Base-by-base conservation (phyloP, 495 filamentous ascomycete genomes). In the Staphylotrichum tortipilum region DNA sequence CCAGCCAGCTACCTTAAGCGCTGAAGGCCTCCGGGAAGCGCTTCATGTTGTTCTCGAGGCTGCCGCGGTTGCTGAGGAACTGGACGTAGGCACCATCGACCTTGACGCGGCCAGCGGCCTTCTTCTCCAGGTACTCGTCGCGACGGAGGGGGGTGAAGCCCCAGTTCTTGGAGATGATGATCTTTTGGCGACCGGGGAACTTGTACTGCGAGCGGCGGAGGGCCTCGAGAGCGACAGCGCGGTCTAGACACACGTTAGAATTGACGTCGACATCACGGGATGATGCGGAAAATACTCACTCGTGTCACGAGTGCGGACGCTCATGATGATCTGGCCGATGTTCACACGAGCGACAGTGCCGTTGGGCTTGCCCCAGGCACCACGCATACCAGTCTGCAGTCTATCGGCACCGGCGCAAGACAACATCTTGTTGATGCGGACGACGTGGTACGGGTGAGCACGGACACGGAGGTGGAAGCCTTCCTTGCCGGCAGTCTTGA, bases 391-490 rank as follows among this genome's bases (percentile, higher is more conserved):
- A 55, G 92, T 97, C 74, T 98, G 92, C 66, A 98, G 82, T 81
- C 92, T 84, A 96, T 98, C 92, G 82, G 92, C 92, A 76, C 92
- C 92, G 63, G 92, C 92, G 72, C 92, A 97, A 57, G 91, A 96
- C 85, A 98, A 87, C 92, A 98, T 97, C 82, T 98, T 98, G 87
- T 98, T 98, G 88, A 98, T 98, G 74, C 92, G 92, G 78, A 96
- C 81, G 74, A 97, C 91, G 78, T 98, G 92, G 89, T 86, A 95
- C 54, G 92, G 92, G 81, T 97, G 92, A 64, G 88, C 91, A 70
- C 92, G 91, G 70, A 98, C 85, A 63, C 92, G 90, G 64, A 98
- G 77, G 75, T 98, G 92, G 89, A 98, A 98, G 74, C 83, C 81
- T 85, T 98, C 92, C 83, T 98, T 98, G 76, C 92, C 92, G 69